Percentiles rank a stretch among this genome's conserved stretches.
Conservation (phyloP, 1,139 yeast species). For the Yamadazyma friedrichii region DNA sequence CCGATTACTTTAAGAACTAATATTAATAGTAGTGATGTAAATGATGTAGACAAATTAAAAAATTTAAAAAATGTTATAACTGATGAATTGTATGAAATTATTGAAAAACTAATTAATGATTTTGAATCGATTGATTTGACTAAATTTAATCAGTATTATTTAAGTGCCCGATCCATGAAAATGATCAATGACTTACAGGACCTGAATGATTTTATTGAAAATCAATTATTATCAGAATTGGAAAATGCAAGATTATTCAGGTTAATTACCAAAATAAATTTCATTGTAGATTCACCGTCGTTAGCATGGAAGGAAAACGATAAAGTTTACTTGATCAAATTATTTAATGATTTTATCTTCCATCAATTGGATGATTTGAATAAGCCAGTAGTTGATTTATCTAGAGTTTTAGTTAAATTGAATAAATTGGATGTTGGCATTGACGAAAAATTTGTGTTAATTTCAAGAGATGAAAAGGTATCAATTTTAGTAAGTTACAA, state of each 20-base stretch:
- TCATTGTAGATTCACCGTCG: conserved; percentile 73
- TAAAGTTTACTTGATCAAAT: conserved; percentile 66
- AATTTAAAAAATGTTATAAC: conserved; percentile 17
- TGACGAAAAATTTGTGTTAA: conserved; percentile 76
- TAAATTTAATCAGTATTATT: conserved; percentile 31
- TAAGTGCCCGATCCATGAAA: conserved; percentile 28
- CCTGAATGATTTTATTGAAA: conserved; percentile 64
- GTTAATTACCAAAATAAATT: conserved; percentile 75
- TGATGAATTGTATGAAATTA: conserved; percentile 21
- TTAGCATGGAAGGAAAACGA: conserved; percentile 75
- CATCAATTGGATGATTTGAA: conserved; percentile 81
- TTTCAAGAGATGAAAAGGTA: conserved; percentile 78
- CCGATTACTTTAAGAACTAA: conserved; percentile 23
- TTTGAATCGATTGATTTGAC: conserved; percentile 16
- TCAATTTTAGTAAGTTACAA: conserved; percentile 80
- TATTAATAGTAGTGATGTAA: conserved; percentile 15
- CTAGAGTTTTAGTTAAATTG: conserved; percentile 73
- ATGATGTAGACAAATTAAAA: conserved; percentile 13
- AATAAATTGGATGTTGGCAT: conserved; percentile 93
- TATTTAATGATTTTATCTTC: conserved; percentile 84
- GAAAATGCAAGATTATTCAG: conserved; percentile 90
- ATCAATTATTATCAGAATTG: conserved; percentile 65
- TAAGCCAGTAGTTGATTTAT: conserved; percentile 74
- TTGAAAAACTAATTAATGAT: conserved; percentile 16
- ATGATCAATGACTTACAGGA: conserved; percentile 57